Evolutionary conservation across 257 asterid species (phyloP), one percentile per base, ranked within the genome.

Genomic region (Nicotiana tomentosiformis): DNA sequence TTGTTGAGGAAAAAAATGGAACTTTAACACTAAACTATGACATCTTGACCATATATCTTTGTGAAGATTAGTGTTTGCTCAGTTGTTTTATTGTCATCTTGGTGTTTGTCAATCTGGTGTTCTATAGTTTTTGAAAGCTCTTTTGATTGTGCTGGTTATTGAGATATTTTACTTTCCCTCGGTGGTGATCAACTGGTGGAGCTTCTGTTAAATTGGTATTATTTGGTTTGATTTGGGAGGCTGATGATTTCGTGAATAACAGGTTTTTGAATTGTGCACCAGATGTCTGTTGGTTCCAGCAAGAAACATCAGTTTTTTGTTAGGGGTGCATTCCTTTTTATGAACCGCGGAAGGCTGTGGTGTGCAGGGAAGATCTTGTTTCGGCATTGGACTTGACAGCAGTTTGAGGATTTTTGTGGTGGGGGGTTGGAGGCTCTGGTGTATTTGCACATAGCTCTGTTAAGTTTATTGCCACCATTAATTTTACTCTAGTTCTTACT

Each of bases 221-320:
- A 49, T 35, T 69, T 32, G 32, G 32, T 82, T 30, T 85, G 70
- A 46, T 83, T 14, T 77, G 29, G 0, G 88, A 85, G 82, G 81
- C 86, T 87, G 72, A 90, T 90, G 83, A 88, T 83, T 64, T 66
- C 82, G 84, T 88, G 82, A 66, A 84, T 85, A 83, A 51, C 85
- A 93, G 97, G 96, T 84, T 83, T 72, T 89, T 86, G 90, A 79
- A 58, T 85, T 92, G 90, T 89, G 83, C 95, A 84, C 90, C 96
- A 92, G 97, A 95, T 95, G 99, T 91, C 98, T 92, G 87, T 92
- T 95, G 98, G 88, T 84, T 93, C 93, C 87, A 69, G 85, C 90
- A 89, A 89, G 89, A 91, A 93, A 86, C 89, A 90, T 90, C 95
- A 85, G 80, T 86, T 84, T 82, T 88, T 88, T 90, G 83, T 86